Percentiles rank a stretch among this genome's conserved stretches.
Evolutionary conservation across 2,329 filamentous ascomycete species (phyloP).

Genomic region (Sporothrix luriei): DNA sequence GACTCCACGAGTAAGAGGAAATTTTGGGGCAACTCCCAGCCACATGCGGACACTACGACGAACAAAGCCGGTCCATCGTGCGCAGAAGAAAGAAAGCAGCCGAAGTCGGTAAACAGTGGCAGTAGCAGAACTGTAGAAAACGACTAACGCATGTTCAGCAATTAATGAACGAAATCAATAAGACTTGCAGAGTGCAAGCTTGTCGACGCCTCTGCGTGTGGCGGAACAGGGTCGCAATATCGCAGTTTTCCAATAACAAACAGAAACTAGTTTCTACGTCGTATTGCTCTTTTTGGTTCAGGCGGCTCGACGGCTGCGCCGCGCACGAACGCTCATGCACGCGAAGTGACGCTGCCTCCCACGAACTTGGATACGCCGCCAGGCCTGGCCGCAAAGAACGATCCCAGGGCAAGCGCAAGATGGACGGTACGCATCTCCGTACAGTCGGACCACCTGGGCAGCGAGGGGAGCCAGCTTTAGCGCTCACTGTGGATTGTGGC

Average conservation of each 20-base stretch:
- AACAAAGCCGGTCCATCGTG: background rate
- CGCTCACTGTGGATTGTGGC: constrained; percentile 11
- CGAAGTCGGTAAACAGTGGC: background rate
- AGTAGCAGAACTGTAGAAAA: background rate
- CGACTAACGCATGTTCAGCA: too few species aligned
- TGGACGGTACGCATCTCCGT: too few species aligned
- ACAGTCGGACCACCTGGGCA: background rate
- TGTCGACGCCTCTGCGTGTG: background rate
- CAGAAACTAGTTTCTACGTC: constrained; percentile 12
- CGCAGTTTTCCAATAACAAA: constrained; percentile 18
- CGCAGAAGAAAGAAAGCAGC: background rate
- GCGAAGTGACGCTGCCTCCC: constrained; percentile 4
- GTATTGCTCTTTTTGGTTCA: background rate
- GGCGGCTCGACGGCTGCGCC: background rate
- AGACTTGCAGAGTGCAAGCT: background rate
- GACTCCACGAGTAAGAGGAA: background rate
- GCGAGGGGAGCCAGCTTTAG: background rate
- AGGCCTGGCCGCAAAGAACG: constrained; percentile 1
- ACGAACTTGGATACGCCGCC: background rate
- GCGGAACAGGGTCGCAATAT: constrained; percentile 23
- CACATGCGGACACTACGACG: constrained; percentile 14
- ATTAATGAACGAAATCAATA: background rate
- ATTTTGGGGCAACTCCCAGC: background rate
- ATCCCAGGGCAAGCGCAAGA: constrained; percentile 20
- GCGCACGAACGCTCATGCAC: background rate